Conservation (phyloP, 768 basidiomycete species). For the Panaeolus cyanescens region DNA sequence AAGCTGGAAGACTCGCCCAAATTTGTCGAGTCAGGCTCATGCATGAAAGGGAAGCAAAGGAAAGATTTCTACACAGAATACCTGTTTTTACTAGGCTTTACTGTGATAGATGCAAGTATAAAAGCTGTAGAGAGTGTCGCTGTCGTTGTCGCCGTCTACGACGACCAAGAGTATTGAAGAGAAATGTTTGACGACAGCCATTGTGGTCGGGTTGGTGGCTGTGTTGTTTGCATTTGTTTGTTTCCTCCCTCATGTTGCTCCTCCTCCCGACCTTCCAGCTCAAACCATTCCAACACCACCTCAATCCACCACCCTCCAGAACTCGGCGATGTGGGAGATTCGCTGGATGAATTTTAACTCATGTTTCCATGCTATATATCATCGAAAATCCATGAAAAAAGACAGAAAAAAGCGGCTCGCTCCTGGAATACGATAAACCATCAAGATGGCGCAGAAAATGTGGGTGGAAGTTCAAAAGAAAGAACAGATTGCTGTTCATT, state of each 20-base stretch:
- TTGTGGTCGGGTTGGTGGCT: conserved; percentile 11
- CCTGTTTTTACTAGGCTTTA: not conserved
- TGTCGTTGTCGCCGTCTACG: conserved; percentile 4
- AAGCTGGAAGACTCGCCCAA: conserved; percentile 16
- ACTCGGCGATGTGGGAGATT: not conserved
- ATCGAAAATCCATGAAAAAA: not conserved
- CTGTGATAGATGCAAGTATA: not conserved
- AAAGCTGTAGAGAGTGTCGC: conserved; percentile 12
- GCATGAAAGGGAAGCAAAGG: conserved; percentile 20
- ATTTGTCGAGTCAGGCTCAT: conserved; percentile 23
- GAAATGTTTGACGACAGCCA: conserved; percentile 4
- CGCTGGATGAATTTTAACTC: not conserved
- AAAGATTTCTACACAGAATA: conserved; percentile 1
- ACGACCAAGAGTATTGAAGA: conserved; percentile 4
- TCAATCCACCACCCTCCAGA: not conserved
- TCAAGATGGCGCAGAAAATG: not conserved
- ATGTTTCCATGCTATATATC: not conserved
- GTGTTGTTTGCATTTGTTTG: conserved; percentile 26
- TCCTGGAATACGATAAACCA: not conserved
- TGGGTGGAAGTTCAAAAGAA: conserved; percentile 3
- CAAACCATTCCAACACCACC: not conserved
- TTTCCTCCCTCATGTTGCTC: conserved; percentile 18
- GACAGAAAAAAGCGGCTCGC: conserved; percentile 1
- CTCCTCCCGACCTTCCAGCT: conserved; percentile 7
- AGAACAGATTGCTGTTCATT: conserved; percentile 1